Evolutionary conservation across 1,139 yeast genomes (phyloP).

Genomic region (Hemisphaericaspora xylofermentans): DNA sequence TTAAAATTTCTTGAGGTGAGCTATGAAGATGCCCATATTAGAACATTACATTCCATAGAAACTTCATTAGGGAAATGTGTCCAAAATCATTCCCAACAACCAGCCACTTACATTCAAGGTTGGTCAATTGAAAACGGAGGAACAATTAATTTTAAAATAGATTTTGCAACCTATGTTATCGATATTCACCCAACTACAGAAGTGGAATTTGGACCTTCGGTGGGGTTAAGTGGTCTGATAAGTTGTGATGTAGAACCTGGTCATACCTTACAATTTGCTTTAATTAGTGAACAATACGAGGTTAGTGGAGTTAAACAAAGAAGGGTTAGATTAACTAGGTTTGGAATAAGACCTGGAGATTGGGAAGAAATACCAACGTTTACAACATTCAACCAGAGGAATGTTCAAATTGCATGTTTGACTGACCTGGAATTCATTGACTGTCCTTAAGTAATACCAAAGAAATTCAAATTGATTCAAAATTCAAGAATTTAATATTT

Average conservation of each 20-base stretch:
- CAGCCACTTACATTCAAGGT: slow-evolving; percentile 23
- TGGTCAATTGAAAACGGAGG: slow-evolving; percentile 21
- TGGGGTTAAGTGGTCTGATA: slow-evolving; percentile 20
- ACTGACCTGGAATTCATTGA: slow-evolving; percentile 20
- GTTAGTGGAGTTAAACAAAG: slow-evolving; percentile 19
- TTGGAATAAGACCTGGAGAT: slow-evolving; percentile 16
- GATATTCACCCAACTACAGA: slow-evolving; percentile 17
- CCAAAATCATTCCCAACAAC: slow-evolving; percentile 11
- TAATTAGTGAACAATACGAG: slow-evolving; percentile 16
- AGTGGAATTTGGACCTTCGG: slow-evolving; percentile 13
- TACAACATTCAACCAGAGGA: slow-evolving; percentile 14
- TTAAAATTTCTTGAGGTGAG: slow-evolving; percentile 4
- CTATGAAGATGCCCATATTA: slow-evolving; percentile 2
- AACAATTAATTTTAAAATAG: slow-evolving; percentile 16
- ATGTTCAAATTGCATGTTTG: slow-evolving; percentile 27
- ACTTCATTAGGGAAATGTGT: slow-evolving; percentile 11
- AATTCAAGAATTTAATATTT: not conserved
- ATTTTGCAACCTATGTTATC: slow-evolving; percentile 16
- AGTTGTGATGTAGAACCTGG: slow-evolving; percentile 23
- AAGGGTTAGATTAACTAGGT: slow-evolving; percentile 13
- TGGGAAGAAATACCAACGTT: slow-evolving; percentile 19
- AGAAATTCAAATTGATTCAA: not conserved
- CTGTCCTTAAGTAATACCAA: no score
- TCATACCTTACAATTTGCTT: slow-evolving; percentile 24
- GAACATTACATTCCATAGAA: not conserved